A percentile compares a stretch with the other conserved stretches of the same genome.
Evolutionary conservation across 2,329 filamentous ascomycete genomes (phyloP).

Genomic region (Paecilomyces sp.): DNA sequence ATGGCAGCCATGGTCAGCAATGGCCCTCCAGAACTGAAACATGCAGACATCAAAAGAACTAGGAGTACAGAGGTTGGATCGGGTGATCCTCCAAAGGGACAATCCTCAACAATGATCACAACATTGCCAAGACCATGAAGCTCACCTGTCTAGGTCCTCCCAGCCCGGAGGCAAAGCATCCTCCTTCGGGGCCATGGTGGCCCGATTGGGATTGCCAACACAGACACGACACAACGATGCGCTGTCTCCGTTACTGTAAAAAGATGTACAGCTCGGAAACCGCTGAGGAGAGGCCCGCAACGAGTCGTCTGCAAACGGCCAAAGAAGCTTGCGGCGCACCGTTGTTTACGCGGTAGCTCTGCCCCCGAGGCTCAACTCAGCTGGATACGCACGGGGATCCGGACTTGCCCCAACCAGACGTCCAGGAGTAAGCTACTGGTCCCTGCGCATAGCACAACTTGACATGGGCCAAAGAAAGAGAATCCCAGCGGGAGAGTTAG

Average conservation of each 20-base stretch:
- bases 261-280: neutral
- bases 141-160: slow-evolving; percentile 35
- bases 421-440: slow-evolving; percentile 1
- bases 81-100: slow-evolving; percentile 22
- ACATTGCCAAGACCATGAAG: slow-evolving; percentile 12
- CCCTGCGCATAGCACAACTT: neutral
- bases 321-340: neutral
- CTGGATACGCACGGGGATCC: neutral
- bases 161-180: slow-evolving; percentile 33
- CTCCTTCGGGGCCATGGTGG: slow-evolving; percentile 33
- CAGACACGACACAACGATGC: neutral
- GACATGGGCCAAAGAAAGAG: neutral
- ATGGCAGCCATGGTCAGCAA: slow-evolving; percentile 50
- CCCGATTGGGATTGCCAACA: slow-evolving; percentile 11
- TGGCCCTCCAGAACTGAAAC: slow-evolving; percentile 35
- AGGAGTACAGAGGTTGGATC: slow-evolving; percentile 56
- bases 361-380: neutral
- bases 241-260: neutral
- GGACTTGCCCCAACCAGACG: neutral
- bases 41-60: neutral
- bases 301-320: neutral
- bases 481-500: neutral
- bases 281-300: neutral
- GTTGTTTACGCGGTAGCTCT: neutral
- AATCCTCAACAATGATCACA: slow-evolving; percentile 30